These are phyloP conservation scores for Cyclotella choctawhatcheeana DNA, from an alignment of 108 stramenopile genomes.

Conservation along the genomic window DNA sequence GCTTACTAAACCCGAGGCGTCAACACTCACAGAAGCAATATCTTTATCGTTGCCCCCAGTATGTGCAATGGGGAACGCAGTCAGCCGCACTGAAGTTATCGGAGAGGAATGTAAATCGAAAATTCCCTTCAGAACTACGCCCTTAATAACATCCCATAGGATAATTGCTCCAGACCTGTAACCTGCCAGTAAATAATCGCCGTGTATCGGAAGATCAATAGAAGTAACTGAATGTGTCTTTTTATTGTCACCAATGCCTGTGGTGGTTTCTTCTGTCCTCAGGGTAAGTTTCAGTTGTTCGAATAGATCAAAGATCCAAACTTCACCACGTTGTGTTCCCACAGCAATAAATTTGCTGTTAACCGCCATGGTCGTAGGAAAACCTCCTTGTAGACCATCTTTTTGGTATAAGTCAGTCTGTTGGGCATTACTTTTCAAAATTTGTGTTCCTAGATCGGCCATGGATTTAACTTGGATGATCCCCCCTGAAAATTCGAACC, in stretches of 20 bases:
- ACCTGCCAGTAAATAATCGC: constrained; percentile 76
- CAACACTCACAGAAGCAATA: constrained; percentile 75
- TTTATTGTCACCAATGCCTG: not conserved
- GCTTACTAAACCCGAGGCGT: constrained; percentile 89
- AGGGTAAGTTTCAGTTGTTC: constrained; percentile 80
- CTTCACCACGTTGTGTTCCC: constrained; percentile 76
- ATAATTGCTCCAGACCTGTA: constrained; percentile 73
- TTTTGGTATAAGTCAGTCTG: not conserved
- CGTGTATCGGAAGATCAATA: constrained; percentile 73
- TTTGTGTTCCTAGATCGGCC: constrained; percentile 6
- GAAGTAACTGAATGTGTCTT: constrained; percentile 61
- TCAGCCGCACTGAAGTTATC: constrained; percentile 68
- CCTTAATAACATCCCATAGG: constrained; percentile 87
- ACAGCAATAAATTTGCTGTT: constrained; percentile 89
- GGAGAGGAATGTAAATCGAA: constrained; percentile 62
- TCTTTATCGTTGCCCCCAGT: constrained; percentile 26
- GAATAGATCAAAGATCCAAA: constrained; percentile 88
- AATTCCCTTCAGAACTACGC: constrained; percentile 55
- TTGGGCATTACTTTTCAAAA: constrained; percentile 14
- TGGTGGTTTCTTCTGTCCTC: constrained; percentile 13
- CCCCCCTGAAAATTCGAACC: constrained; percentile 71
- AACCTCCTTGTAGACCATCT: constrained; percentile 14
- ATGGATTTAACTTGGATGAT: constrained; percentile 38
- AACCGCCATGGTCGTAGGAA: constrained; percentile 82
- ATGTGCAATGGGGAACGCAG: constrained; percentile 24